Evolutionary conservation across 345 rosid genomes (phyloP).

Genomic region (Populus euphratica): DNA sequence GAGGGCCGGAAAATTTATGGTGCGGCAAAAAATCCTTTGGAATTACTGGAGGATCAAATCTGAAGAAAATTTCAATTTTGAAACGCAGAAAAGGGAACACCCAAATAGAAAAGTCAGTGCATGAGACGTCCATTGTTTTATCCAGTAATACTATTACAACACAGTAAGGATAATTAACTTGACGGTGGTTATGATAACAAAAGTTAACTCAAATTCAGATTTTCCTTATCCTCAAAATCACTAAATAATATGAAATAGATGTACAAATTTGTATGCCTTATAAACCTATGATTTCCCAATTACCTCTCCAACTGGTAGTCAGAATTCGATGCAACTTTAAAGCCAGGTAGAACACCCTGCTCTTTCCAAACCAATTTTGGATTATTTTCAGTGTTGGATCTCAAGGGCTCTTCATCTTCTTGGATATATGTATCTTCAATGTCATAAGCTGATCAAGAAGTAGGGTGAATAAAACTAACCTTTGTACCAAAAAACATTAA

Average conservation of each 20-base stretch:
- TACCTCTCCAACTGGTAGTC: slow-evolving; percentile 77
- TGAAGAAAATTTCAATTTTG: slow-evolving; percentile 25
- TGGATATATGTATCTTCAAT: slow-evolving; percentile 59
- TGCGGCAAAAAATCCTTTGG: slow-evolving; percentile 74
- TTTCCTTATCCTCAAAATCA: not conserved
- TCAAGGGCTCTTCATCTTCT: slow-evolving; percentile 75
- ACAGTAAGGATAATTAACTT: not conserved
- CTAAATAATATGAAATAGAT: not conserved
- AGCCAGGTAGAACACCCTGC: slow-evolving; percentile 66
- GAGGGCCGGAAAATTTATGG: slow-evolving; percentile 67
- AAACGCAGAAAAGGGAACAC: not conserved
- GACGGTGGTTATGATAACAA: not conserved
- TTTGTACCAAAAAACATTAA: not conserved
- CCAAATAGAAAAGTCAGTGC: no score
- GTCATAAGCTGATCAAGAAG: slow-evolving; percentile 54
- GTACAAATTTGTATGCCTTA: not conserved
- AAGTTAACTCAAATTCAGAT: not conserved
- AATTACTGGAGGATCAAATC: slow-evolving; percentile 77
- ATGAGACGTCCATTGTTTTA: not conserved
- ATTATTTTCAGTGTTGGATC: slow-evolving; percentile 41
- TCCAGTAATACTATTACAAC: no score
- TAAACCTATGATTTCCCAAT: slow-evolving; percentile 11
- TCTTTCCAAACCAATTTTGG: slow-evolving; percentile 59
- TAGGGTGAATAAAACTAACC: slow-evolving; percentile 6
- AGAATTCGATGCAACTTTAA: slow-evolving; percentile 56